Conservation (phyloP, 2,329 filamentous ascomycete genomes). For the Talaromyces sp. region DNA sequence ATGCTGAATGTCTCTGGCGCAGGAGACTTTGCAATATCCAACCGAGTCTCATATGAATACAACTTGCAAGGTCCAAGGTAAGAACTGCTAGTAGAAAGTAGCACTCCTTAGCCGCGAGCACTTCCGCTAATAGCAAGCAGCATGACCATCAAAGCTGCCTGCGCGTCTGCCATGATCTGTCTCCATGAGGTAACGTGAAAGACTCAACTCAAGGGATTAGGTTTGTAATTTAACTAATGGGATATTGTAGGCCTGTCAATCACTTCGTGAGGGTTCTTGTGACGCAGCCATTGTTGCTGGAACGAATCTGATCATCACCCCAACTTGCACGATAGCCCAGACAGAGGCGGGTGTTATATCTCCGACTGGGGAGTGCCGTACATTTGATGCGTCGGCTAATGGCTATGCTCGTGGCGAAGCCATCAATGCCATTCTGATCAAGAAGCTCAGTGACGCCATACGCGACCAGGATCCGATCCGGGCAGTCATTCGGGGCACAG, state of each 20-base stretch:
- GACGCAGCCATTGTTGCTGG: constrained; percentile 27
- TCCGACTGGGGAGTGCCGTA: constrained; percentile 42
- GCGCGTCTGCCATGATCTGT: constrained; percentile 28
- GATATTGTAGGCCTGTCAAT: constrained; percentile 15
- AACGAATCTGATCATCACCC: constrained; percentile 28
- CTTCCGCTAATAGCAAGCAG: constrained; percentile 23
- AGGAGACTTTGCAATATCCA: constrained; percentile 4
- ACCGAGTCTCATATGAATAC: constrained; percentile 25
- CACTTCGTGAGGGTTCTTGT: constrained; percentile 23
- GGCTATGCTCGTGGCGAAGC: constrained; percentile 55
- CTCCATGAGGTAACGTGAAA: constrained; percentile 15
- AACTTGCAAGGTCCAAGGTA: constrained; percentile 33
- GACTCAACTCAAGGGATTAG: neutral
- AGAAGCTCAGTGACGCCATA: constrained; percentile 48
- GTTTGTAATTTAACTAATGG: neutral
- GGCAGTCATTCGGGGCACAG: constrained; percentile 31
- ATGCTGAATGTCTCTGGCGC: neutral
- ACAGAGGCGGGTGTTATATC: constrained; percentile 47
- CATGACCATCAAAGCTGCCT: constrained; percentile 23
- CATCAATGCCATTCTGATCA: constrained; percentile 49
- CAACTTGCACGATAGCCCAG: constrained; percentile 31
- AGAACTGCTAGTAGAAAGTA: constrained; percentile 35
- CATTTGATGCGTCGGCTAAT: constrained; percentile 43
- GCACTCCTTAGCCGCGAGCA: constrained; percentile 38
- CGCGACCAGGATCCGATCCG: constrained; percentile 42